Evolutionary conservation across 495 filamentous ascomycete species (phyloP).

Genomic region (Neurospora sp.): DNA sequence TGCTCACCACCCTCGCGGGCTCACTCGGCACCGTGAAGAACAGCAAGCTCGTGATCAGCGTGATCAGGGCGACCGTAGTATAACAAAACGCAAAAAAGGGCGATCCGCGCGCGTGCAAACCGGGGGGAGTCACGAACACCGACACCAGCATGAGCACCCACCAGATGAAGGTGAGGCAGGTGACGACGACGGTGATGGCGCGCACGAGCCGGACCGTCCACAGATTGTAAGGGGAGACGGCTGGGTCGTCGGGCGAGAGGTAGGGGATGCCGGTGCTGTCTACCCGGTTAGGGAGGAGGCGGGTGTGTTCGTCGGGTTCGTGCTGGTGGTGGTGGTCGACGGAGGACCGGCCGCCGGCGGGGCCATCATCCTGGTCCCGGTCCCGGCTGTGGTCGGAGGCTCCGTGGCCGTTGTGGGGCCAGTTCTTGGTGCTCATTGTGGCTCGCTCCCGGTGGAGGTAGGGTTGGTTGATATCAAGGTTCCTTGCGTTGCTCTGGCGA

Average conservation of each 20-base stretch:
- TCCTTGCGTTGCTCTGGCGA: background rate
- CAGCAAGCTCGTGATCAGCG: conserved; percentile 63
- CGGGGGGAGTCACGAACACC: conserved; percentile 78
- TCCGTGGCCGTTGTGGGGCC: conserved; percentile 24
- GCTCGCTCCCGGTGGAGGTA: background rate
- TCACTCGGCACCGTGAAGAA: conserved; percentile 82
- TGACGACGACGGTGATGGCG: conserved; percentile 61
- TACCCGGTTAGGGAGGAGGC: conserved; percentile 53
- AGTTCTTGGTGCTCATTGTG: background rate
- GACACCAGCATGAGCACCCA: conserved; percentile 80
- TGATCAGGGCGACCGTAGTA: conserved; percentile 59
- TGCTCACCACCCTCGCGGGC: conserved; percentile 56
- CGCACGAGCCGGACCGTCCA: conserved; percentile 75
- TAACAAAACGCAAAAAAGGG: conserved; percentile 85
- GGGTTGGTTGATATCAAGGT: background rate
- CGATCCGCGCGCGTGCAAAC: conserved; percentile 73
- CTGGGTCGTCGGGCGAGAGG: conserved; percentile 88
- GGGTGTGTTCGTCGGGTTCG: conserved; percentile 61
- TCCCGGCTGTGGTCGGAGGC: conserved; percentile 8
- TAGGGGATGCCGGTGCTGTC: conserved; percentile 44
- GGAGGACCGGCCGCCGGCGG: background rate
- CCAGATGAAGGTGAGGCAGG: conserved; percentile 70
- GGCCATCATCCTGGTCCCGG: background rate
- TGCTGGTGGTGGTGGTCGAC: conserved; percentile 3
- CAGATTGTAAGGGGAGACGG: conserved; percentile 92